A percentile compares a stretch with the other conserved stretches of the same genome.
Evolutionary conservation across 495 filamentous ascomycete genomes (phyloP).

Genomic region (Extremus antarcticus): DNA sequence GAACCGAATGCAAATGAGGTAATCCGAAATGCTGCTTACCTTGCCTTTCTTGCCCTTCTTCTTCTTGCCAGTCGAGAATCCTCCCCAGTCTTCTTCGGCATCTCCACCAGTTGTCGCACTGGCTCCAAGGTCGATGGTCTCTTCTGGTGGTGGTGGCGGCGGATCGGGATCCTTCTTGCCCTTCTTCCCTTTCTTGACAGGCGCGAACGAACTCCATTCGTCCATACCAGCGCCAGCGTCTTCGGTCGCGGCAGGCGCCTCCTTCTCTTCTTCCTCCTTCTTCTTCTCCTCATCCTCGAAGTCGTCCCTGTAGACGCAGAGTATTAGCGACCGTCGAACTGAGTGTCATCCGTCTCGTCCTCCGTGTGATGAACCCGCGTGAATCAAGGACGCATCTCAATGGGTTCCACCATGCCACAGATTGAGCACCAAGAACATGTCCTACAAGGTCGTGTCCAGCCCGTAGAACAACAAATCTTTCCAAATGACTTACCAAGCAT

Average conservation of each 20-base stretch:
- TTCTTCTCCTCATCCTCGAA: slow-evolving; percentile 24
- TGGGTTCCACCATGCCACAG: too few species aligned
- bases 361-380: not conserved
- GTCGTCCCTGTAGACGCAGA: slow-evolving; percentile 1
- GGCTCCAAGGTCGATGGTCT: slow-evolving; percentile 11
- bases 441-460: too few species aligned
- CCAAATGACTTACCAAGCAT: slow-evolving; percentile 1
- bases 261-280: slow-evolving; percentile 29
- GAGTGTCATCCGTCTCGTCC: not conserved
- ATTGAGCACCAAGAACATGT: too few species aligned
- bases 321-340: not conserved
- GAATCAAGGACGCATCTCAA: not conserved
- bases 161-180: slow-evolving; percentile 16
- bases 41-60: slow-evolving; percentile 25
- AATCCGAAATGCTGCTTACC: slow-evolving; percentile 7
- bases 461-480: not conserved
- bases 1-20: not conserved
- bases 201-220: slow-evolving; percentile 30
- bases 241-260: slow-evolving; percentile 23
- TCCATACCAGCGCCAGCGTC: slow-evolving; percentile 18
- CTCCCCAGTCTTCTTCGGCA: slow-evolving; percentile 29
- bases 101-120: slow-evolving; percentile 9
- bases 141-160: not conserved
- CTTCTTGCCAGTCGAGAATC: slow-evolving; percentile 29
- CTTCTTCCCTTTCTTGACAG: slow-evolving; percentile 19